Evolutionary conservation across 805 yeast genomes (phyloP), one percentile per base, ranked within the genome.

Genomic region (Metschnikowia matae): DNA sequence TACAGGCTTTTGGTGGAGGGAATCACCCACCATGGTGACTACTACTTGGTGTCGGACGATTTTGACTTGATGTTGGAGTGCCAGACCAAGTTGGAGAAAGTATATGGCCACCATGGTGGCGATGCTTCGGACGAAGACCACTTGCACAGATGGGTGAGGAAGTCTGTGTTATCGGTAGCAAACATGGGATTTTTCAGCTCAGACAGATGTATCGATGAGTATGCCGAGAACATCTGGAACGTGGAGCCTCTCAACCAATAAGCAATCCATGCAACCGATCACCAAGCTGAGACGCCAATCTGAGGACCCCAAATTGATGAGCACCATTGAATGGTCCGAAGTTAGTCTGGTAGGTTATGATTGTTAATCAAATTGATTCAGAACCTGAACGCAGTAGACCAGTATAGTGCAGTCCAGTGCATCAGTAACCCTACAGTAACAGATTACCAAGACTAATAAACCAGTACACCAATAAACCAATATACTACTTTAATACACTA

Each of bases 141-240:
- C 63, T 81, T 81, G 54, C 64, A 67, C 49, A 77, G 73, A 41
- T 90, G 97, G 97, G 74, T 81, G 50, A 83, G 81, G 67, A 89
- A 88, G 71, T 73, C 85, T 40, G 86, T 90, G 53, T 68, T 77
- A 54, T 81, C 87, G 59, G 97, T 90, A 50, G 95, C 97, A 48
- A 88, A 88, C 66, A 87, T 88, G 85, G 97, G 97, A 6, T 91
- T 89, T 79, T 90, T 90, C 74, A 80, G 88, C 54, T 83, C 91
- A 54, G 97, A 90, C 68, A 79, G 97, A 69, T 89, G 96, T 66
- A 87, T 90, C 63, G 86, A 84, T 61, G 97, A 90, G 67, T 90
- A 90, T 59, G 96, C 97, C 33, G 96, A 88, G 57, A 80, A 84
- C 54, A 89, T 90, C 62, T 90, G 97, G 97, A 86, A 90, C 63